Evolutionary conservation across 192 early-diverging fungal species (phyloP).

Genomic region (Mortierella hygrophila): DNA sequence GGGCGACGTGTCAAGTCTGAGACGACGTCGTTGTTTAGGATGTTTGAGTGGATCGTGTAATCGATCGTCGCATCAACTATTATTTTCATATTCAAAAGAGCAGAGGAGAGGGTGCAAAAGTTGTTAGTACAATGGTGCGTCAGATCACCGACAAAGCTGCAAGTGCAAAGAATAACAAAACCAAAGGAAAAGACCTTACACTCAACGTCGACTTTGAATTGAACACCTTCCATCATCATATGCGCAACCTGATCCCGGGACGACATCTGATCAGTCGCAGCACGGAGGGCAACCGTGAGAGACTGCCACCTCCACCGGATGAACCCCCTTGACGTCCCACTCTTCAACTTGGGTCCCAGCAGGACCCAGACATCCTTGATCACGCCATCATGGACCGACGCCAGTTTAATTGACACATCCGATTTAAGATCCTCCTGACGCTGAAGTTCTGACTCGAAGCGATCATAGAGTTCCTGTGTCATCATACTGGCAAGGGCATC

Average conservation of each 20-base stretch:
- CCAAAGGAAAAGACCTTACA: constrained; percentile 12
- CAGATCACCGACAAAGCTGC: not conserved
- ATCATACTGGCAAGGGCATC: constrained; percentile 34
- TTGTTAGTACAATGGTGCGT: not conserved
- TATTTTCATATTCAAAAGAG: too few species aligned
- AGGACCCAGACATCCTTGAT: constrained; percentile 64
- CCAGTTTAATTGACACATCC: constrained; percentile 54
- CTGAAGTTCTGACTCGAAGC: constrained; percentile 31
- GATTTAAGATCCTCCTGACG: constrained; percentile 40
- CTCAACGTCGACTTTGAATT: constrained; percentile 63
- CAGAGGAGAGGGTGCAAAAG: not conserved
- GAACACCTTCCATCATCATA: constrained; percentile 62
- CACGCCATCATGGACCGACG: constrained; percentile 61
- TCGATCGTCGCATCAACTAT: constrained; percentile 50
- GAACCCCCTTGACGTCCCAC: constrained; percentile 46
- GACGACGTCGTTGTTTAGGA: constrained; percentile 41
- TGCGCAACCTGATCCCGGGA: constrained; percentile 56
- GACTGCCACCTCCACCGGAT: constrained; percentile 54
- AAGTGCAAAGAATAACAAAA: not conserved
- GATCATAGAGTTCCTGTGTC: constrained; percentile 56
- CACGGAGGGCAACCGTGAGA: constrained; percentile 32
- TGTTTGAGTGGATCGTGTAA: constrained; percentile 38
- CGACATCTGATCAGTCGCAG: constrained; percentile 51
- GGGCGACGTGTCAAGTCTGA: constrained; percentile 61
- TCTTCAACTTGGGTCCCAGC: constrained; percentile 47